Base-by-base conservation (phyloP, 306 rosid genomes). In the Leucaena leucocephala region DNA sequence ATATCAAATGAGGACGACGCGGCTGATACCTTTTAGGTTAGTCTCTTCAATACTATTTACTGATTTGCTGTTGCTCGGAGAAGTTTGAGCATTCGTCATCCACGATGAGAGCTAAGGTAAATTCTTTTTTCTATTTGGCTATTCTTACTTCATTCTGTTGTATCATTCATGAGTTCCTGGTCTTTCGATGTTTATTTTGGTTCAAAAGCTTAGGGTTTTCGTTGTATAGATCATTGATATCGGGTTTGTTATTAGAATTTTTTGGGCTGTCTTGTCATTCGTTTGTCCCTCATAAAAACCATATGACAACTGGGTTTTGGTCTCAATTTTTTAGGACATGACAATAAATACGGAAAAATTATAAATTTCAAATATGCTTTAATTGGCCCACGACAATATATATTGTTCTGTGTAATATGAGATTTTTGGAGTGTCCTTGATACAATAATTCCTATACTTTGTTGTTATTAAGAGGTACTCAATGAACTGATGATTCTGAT, bases 91-190 rank as follows among this genome's bases (percentile, higher is more conserved):
- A 33, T 74, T 75, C 71, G 68, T 64, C 58, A 45, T 66, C 72
- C 54, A 78, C 9, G 48, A 86, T 86, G 89, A 86, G 89, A 46
- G 89, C 89, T 0, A 86, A 86, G 89, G 89, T 86, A 39, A 44
- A 4, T 6, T 16, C 38, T 6, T 7, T 17, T 46, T 35, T 27
- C 2, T 1, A 12, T 65, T 49, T 7, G 0, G 12, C 21, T 22
- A 1, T 64, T 52, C 38, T 0, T 3, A 0, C 22, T 49, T 49
- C 8, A 0, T 21, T 39, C 9, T 6, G 45, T 71, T 14, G 15
- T 34, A 14, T 34, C 22, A 2, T 5, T 35, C 27, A 16, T 3
- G 27, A 35, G 35, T 50, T 50, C 11, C 15, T 10, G 3, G 45
- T 36, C 22, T 16, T 10, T 61, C 33, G 35, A 63, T 63, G 6